Conservation (phyloP, 2,329 filamentous ascomycete genomes). For the Chaetomium sp. region DNA sequence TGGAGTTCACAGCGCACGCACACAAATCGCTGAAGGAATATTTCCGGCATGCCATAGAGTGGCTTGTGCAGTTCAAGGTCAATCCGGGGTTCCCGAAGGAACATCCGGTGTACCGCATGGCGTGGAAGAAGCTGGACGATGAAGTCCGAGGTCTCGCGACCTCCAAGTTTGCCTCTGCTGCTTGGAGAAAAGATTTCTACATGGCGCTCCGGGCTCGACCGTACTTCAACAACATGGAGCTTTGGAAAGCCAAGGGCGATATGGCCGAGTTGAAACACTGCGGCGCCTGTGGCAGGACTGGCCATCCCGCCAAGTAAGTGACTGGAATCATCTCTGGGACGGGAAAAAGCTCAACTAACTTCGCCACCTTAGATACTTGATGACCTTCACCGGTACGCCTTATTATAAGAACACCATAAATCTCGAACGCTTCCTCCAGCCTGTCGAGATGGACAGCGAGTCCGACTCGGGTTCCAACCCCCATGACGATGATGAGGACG, state of each 20-base stretch:
- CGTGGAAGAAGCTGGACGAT: conserved; percentile 72
- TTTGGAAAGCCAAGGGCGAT: conserved; percentile 45
- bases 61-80: conserved; percentile 79
- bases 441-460: conserved; percentile 50
- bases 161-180: conserved; percentile 71
- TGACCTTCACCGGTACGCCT: conserved; percentile 65
- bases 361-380: not conserved
- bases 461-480: conserved; percentile 15
- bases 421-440: conserved; percentile 52
- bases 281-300: conserved; percentile 69
- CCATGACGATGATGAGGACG: conserved; percentile 43
- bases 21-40: conserved; percentile 70
- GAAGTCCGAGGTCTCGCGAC: conserved; percentile 68
- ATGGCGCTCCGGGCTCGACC: conserved; percentile 67
- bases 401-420: conserved; percentile 59
- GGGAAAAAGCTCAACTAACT: not conserved
- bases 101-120: conserved; percentile 66
- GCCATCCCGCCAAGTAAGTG: conserved; percentile 68
- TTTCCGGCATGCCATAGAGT: conserved; percentile 74
- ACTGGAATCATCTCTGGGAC: not conserved
- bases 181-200: conserved; percentile 70
- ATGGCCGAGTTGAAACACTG: conserved; percentile 49
- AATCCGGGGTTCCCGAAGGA: conserved; percentile 67
- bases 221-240: conserved; percentile 53
- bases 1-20: conserved; percentile 68